Evolutionary conservation across 148 eudicot genomes (phyloP).

Genomic region (Hydrangea macrophylla): DNA sequence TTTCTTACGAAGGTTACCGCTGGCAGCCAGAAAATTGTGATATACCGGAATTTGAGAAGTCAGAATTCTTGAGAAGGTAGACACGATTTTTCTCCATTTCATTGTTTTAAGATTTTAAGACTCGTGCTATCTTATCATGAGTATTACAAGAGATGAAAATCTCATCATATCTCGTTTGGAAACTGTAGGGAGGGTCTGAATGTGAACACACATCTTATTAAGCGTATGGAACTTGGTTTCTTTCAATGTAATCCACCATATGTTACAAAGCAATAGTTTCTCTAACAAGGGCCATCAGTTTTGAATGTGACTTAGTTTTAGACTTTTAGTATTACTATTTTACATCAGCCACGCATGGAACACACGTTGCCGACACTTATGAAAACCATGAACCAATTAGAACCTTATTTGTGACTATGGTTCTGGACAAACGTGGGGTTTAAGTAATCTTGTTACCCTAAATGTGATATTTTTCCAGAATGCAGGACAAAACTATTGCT

Average conservation of each 20-base stretch:
- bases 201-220: background rate
- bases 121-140: background rate
- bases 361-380: too few relatives aligned
- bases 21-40: slow-evolving; percentile 51
- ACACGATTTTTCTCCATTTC: background rate
- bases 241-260: too few relatives aligned
- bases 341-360: too few relatives aligned
- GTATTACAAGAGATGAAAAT: background rate
- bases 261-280: too few relatives aligned
- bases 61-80: slow-evolving; percentile 41
- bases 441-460: background rate
- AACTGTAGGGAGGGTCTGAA: background rate
- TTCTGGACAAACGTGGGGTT: too few relatives aligned
- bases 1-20: slow-evolving; percentile 39
- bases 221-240: too few relatives aligned
- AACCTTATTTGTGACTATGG: too few relatives aligned
- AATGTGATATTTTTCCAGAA: slow-evolving; percentile 17
- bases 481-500: slow-evolving; percentile 56
- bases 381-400: too few relatives aligned
- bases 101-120: background rate
- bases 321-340: too few relatives aligned
- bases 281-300: too few relatives aligned
- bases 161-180: background rate
- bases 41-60: slow-evolving; percentile 41
- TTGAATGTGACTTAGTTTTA: too few relatives aligned